A percentile compares a stretch with the other conserved stretches of the same genome.
Conservation (phyloP, 2,329 filamentous ascomycete genomes). For the Phyllosticta capitalensis region DNA sequence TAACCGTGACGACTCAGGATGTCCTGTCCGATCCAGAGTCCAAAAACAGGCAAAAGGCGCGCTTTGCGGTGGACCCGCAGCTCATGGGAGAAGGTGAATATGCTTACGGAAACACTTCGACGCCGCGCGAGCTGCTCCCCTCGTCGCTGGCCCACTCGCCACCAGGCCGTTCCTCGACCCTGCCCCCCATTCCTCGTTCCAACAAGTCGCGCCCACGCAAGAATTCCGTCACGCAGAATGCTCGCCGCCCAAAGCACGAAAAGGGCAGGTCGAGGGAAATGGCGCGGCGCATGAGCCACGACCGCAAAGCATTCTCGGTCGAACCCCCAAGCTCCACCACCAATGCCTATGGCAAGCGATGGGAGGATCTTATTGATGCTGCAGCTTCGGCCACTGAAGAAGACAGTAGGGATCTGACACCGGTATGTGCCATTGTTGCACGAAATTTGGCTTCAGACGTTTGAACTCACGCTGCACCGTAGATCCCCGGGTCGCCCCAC, state of each 20-base stretch:
- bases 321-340: constrained; percentile 65
- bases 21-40: constrained; percentile 29
- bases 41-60: constrained; percentile 28
- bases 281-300: constrained; percentile 61
- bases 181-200: constrained; percentile 71
- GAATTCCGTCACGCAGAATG: constrained; percentile 73
- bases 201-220: constrained; percentile 70
- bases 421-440: constrained; percentile 47
- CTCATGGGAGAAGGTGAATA: constrained; percentile 10
- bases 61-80: constrained; percentile 25
- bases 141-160: constrained; percentile 76
- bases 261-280: constrained; percentile 69
- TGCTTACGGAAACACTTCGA: constrained; percentile 32
- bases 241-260: constrained; percentile 67
- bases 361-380: constrained; percentile 94
- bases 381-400: constrained; percentile 89
- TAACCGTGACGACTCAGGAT: constrained; percentile 19
- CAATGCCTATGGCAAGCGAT: constrained; percentile 69
- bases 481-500: constrained; percentile 42
- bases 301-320: constrained; percentile 75
- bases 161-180: constrained; percentile 75
- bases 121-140: constrained; percentile 66
- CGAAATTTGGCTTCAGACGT: background rate
- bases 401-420: constrained; percentile 77
- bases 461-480: constrained; percentile 15